Base-by-base conservation (phyloP, 768 basidiomycete species). In the Sporobolomyces pararoseus region DNA sequence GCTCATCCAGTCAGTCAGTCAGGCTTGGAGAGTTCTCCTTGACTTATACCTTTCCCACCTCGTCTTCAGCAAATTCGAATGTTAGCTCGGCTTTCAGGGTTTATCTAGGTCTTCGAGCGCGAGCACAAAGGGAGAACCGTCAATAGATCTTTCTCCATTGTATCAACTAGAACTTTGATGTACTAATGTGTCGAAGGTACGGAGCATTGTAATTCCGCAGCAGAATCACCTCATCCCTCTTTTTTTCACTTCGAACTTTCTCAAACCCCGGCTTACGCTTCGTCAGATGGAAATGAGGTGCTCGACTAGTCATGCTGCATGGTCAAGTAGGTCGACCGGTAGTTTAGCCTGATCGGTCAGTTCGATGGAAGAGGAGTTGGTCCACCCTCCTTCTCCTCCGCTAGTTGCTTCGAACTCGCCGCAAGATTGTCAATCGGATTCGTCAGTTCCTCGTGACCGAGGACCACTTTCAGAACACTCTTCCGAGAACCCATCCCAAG, bases 71-170 rank as follows among this genome's bases (percentile, higher is more conserved):
- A 1, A 65, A 71, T 61, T 17, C 46, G 4, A 25, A 29, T 1
- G 25, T 71, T 13, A 61, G 54, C 31, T 34, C 27, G n/a, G 37
- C 60, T 6, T 71, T 39, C 29, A 35, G 46, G 6, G 65, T 71
- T 1, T 70, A 55, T 25, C 25, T 51, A 25, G 51, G 29, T 2
- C 35, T 70, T 6, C 50, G 63, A n/a, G 50, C 57, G 3, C 37
- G 58, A 1, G 37, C 57, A 12, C 32, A 60, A 23, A 39, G 52
- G 25, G 58, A 7, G 9, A 46, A 46, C 4, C 39, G 4, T 31
- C 25, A 42, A 44, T 25, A 21, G 31, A 5, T 12, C 9, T 35
- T 14, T 55, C 32, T 13, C 35, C 54, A n/a, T 34, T 19, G 14
- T 32, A 31, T 58, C 55, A 35, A 7, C 39, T n/a, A n/a, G n/a